phyloP scores from a whole-genome alignment of 139 green algal genomes.

The Chlorella sp. region DNA sequence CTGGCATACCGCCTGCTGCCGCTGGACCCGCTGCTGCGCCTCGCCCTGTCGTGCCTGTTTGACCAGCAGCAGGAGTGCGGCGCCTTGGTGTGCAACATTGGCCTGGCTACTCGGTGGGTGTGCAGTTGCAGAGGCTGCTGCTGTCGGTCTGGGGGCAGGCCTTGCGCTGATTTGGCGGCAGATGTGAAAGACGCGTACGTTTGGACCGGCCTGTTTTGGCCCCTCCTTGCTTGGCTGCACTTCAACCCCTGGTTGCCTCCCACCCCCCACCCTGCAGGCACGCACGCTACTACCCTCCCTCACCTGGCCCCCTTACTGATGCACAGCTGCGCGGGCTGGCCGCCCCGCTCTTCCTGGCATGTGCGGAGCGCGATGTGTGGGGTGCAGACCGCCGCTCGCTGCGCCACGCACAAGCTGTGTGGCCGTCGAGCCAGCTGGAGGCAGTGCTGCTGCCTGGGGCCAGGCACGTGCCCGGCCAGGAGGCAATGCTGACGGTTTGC shows the following conservation, averaged over 20 bases:
- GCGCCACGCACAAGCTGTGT: background rate
- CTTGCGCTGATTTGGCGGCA: too few species aligned
- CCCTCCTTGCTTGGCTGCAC: background rate
- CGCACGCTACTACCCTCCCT: background rate
- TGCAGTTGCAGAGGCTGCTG: background rate
- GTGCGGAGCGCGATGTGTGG: background rate
- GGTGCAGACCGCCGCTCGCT: background rate
- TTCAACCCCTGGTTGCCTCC: background rate
- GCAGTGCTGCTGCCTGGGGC: background rate
- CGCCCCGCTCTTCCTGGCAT: background rate
- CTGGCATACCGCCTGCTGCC: background rate
- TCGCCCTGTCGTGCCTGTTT: background rate
- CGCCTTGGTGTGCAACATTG: background rate
- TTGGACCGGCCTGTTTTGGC: too few species aligned
- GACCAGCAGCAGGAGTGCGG: background rate
- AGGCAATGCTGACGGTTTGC: background rate
- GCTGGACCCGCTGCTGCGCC: background rate
- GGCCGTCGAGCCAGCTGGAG: background rate
- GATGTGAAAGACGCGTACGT: too few species aligned
- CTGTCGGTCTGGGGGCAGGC: too few species aligned
- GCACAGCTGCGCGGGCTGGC: slow-evolving; percentile 6
- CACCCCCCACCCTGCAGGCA: background rate
- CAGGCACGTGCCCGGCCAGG: background rate
- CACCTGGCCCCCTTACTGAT: background rate
- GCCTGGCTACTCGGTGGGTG: background rate